Evolutionary conservation across 2,329 filamentous ascomycete species (phyloP), one percentile per base, ranked within the genome.

Genomic region (Exophiala calicioides): DNA sequence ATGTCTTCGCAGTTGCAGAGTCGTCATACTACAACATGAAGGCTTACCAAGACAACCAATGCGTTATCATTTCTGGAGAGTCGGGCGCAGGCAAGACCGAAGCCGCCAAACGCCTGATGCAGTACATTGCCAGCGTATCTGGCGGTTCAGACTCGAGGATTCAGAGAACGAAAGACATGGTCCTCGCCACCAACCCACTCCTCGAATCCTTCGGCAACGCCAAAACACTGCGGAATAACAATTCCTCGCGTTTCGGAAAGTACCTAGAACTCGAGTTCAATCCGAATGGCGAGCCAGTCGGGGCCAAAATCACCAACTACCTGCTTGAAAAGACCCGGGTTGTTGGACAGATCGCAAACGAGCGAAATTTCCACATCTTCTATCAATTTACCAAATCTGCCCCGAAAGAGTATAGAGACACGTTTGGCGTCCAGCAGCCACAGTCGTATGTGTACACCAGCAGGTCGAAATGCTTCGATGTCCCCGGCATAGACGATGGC

Each of bases 11-110:
- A 52, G 93, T 98, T 63, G 93, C 93, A 65, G 93, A 98, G 71
- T 86, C 91, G 5, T 71, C 90, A 44, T 98, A 98, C 76, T 97
- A 97, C 75, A 97, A 98, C 75, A 97, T 98, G 93, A 97, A 97
- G 69, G 91, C 90, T 35, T 98, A 98, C 77, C 89, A 89, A 64
- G 93, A 97, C 61, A 97, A 97, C 73, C 93, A 98, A 69, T 97
- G 93, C 73, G 91, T 98, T 59, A 98, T 98, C 69, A 98, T 98
- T 60, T 97, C 93, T 3, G 93, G 93, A 65, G 93, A 98, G 72
- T 97, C 93, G 2, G 93, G 93, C 65, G 93, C 93, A 24, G 93
- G 93, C 67, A 98, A 98, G 78, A 98, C 93, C 10, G 93, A 98
- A 71, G 93, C 93, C 4, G 93, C 93, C 51, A 97, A 98, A 79